These are phyloP conservation scores for Osmanthus fragrans DNA, from an alignment of 257 asterid genomes.

Conservation along the genomic window DNA sequence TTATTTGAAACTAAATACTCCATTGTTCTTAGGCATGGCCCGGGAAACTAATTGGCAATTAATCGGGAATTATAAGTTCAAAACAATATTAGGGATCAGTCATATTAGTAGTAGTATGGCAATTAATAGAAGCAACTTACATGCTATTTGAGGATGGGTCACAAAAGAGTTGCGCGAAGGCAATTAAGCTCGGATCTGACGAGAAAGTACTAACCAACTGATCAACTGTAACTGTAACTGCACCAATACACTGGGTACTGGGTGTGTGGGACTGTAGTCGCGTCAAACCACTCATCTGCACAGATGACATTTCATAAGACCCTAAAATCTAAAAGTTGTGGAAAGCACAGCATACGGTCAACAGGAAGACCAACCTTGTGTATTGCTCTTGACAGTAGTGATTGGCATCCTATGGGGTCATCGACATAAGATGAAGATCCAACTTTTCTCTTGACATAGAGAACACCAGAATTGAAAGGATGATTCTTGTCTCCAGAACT, in stretches of 20 bases:
- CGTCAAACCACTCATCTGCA: constrained; percentile 75
- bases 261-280: constrained; percentile 45
- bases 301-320: constrained; percentile 23
- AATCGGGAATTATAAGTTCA: background rate
- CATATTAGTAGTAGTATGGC: constrained; percentile 6
- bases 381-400: constrained; percentile 90
- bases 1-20: background rate
- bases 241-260: constrained; percentile 47
- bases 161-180: constrained; percentile 91
- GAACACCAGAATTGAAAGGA: constrained; percentile 84
- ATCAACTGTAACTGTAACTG: constrained; percentile 66
- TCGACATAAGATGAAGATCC: constrained; percentile 96
- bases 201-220: constrained; percentile 93
- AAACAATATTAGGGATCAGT: constrained; percentile 2
- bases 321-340: constrained; percentile 20
- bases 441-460: constrained; percentile 89
- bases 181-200: constrained; percentile 90
- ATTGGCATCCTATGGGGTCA: constrained; percentile 96
- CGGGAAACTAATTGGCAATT: background rate
- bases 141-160: constrained; percentile 72
- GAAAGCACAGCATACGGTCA: constrained; percentile 14
- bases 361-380: constrained; percentile 63
- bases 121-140: constrained; percentile 40
- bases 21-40: background rate
- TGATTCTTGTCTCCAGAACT: constrained; percentile 70